Evolutionary conservation across 2,329 filamentous ascomycete species (phyloP), one percentile per base, ranked within the genome.

Genomic region (Penicillium vulpinum): DNA sequence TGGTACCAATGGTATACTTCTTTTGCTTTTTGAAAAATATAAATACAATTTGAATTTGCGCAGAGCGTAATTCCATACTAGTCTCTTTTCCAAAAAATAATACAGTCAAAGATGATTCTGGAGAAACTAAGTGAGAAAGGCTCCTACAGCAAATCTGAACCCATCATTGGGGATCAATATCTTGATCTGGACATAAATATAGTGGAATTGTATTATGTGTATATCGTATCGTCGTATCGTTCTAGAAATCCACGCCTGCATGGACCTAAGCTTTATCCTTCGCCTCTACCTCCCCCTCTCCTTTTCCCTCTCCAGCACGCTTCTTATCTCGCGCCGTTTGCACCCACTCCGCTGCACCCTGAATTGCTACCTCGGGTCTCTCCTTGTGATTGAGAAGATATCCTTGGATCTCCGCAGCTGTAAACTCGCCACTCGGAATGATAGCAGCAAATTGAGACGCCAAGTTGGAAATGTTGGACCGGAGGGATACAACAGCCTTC

Each of bases 351-450:
- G 59, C 62, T 3, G 64, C 72, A 13, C 64, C 64, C 15, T 65
- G 28, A 39, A 77, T 67, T 1, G 74, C 75, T 15, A 24, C 51
- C 47, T 70, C 62, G 0, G 73, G 74, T 15, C 64, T 57, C 11
- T 64, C 62, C 60, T 74, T 76, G 43, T 76, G 59, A 28, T 69
- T 69, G 4, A 78, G 64, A 9, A 78, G 63, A 58, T 74, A 75
- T 3, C 74, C 74, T 61, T 78, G 75, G 21, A 77, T 72, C 62
- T 77, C 74, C 13, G 75, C 75, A 22, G 74, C 71, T 0, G 74
- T 73, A 51, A 77, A 73, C 31, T 75, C 67, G 0, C 64, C 67
- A 5, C 57, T 59, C 1, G 75, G 74, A 16, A 77, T 56, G 7
- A 59, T 43, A 10, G 65, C 62, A 0, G 71, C 67, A 53, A 77